Percentiles rank a stretch among this genome's conserved stretches.
Evolutionary conservation across 2,329 filamentous ascomycete species (phyloP).

Genomic region (Xylariaceae sp.): DNA sequence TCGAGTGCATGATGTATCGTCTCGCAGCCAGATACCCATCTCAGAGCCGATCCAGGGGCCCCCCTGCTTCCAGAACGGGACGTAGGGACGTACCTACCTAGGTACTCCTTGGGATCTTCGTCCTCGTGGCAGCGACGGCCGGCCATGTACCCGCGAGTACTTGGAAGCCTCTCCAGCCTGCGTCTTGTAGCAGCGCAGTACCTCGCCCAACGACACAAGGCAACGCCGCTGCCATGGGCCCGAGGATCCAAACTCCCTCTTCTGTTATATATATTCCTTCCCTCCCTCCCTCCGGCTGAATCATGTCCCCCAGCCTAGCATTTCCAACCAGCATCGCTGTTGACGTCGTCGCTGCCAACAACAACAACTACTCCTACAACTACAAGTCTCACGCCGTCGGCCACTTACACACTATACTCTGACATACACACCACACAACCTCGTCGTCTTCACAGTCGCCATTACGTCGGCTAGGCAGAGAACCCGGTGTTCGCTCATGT

Average conservation of each 20-base stretch:
- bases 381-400: neutral
- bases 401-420: neutral
- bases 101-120: conserved; percentile 4
- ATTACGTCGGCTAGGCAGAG: neutral
- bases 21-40: conserved; percentile 29
- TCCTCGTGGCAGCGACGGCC: conserved; percentile 20
- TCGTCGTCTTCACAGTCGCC: neutral
- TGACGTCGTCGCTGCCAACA: conserved; percentile 1
- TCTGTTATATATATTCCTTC: conserved; percentile 28
- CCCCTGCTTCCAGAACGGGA: conserved; percentile 16
- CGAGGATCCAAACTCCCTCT: neutral
- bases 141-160: conserved; percentile 5
- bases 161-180: conserved; percentile 12
- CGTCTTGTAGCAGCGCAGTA: neutral
- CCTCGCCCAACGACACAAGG: neutral
- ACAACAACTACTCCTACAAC: neutral
- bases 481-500: conserved; percentile 14
- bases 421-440: neutral
- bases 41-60: conserved; percentile 14
- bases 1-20: conserved; percentile 20
- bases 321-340: conserved; percentile 17
- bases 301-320: conserved; percentile 25
- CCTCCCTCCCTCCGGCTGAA: conserved; percentile 25
- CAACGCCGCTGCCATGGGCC: neutral
- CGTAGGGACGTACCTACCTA: too few relatives aligned